phyloP scores from a whole-genome alignment of 768 basidiomycete species.

The Mycena rosella region DNA sequence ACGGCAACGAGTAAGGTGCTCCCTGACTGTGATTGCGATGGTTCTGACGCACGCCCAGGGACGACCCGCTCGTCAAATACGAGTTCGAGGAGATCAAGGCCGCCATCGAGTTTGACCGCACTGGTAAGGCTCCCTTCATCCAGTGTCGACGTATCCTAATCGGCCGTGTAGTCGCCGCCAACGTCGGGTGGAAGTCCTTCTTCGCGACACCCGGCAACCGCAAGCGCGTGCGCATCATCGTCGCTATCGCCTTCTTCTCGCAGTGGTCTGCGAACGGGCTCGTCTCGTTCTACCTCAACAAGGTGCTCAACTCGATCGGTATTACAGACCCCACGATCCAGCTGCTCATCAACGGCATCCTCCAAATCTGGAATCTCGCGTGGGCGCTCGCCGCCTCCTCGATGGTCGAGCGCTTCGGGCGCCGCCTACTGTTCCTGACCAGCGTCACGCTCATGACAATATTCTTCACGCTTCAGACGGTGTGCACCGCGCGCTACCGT shows the following conservation, averaged over 20 bases:
- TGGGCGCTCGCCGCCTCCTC: conserved; percentile 66
- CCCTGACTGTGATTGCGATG: neutral
- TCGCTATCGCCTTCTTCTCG: conserved; percentile 87
- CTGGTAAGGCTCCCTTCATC: no score
- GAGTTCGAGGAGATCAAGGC: conserved; percentile 88
- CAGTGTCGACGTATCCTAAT: no score
- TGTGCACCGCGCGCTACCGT: conserved; percentile 57
- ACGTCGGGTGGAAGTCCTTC: conserved; percentile 78
- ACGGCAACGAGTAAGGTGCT: conserved; percentile 67
- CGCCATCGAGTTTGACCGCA: conserved; percentile 79
- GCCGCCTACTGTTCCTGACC: conserved; percentile 63
- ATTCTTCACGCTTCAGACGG: conserved; percentile 61
- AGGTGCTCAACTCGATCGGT: conserved; percentile 76
- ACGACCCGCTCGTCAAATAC: conserved; percentile 76
- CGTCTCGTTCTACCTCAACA: conserved; percentile 84
- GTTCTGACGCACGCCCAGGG: conserved; percentile 44
- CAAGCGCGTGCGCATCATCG: no score
- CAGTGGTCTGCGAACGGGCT: conserved; percentile 91
- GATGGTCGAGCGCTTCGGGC: conserved; percentile 63
- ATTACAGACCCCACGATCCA: conserved; percentile 69
- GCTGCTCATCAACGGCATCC: conserved; percentile 67
- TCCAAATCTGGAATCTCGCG: conserved; percentile 69
- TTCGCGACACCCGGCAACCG: conserved; percentile 77
- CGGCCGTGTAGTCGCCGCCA: conserved; percentile 65
- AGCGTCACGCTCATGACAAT: conserved; percentile 55